Evolutionary conservation across 805 yeast species (phyloP), one percentile per base, ranked within the genome.

Genomic region (Yamadazyma paraphyllophila): DNA sequence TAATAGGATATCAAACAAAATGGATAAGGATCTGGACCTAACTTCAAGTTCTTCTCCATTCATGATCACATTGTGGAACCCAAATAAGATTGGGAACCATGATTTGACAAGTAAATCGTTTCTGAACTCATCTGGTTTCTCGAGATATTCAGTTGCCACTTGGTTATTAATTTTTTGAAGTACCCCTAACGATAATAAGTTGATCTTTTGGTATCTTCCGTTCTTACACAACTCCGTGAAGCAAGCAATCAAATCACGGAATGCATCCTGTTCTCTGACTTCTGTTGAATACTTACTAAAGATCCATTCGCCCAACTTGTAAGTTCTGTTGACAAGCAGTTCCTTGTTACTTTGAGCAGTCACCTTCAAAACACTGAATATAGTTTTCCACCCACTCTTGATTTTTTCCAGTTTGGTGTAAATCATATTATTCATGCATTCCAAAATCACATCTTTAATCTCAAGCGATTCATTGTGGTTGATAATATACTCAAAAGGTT

Each of bases 11-110:
- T 88, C 94, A 66, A 94, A 95, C 69, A 92, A 74, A 56, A 77
- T 82, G 50, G 83, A 85, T 58, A 94, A 73, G 0, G 97, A 96
- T 45, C 88, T 76, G 0, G 97, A 86, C 57, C 99, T 79, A 3
- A 91, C 96, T 65, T 94, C 99, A 41, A 94, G 71, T 64, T 94
- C 99, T 45, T 85, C 90, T 3, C 97, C 97, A 0, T 83, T 83
- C 96, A 91, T 88, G 27, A 91, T 88, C 7, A 92, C 85, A 49
- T 88, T 90, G 59, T 90, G 88, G 66, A 89, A 87, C 11, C 95
- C 87, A 50, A 76, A 80, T 51, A 94, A 65, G n/a, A 92, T 74
- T 2, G 97, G 96, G 68, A 86, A 86, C 96, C 96, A 88, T 11
- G 82, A 71, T 51, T 81, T 82, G 38, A 70, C 71, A 48, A 83